Conservation (phyloP, 768 basidiomycete species). For the Trametes meyenii region DNA sequence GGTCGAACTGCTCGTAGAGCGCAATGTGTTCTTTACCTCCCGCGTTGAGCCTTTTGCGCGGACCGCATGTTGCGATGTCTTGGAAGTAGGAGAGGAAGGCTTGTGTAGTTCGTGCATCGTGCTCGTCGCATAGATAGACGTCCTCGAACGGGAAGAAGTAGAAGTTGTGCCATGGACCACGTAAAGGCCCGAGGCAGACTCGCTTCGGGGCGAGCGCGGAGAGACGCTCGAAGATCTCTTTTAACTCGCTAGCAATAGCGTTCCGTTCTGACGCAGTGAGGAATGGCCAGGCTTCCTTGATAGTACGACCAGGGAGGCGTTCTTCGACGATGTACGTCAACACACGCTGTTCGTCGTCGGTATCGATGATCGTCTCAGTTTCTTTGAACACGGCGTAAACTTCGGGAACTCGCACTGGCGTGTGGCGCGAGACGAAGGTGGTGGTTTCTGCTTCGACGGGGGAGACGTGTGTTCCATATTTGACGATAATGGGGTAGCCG, state of each 20-base stretch:
- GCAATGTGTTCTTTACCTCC: no score
- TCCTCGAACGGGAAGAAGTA: not conserved
- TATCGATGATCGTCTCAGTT: not conserved
- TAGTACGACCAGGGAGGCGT: not conserved
- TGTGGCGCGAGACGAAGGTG: not conserved
- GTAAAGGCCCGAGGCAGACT: not conserved
- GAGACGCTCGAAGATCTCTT: not conserved
- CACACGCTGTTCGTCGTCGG: not conserved
- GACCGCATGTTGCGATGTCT: not conserved
- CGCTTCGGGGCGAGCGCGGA: not conserved
- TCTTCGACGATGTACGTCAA: constrained; percentile 4
- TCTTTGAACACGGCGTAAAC: not conserved
- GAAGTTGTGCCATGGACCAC: not conserved
- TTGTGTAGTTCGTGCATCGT: not conserved
- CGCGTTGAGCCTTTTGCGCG: no score
- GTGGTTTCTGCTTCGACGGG: not conserved
- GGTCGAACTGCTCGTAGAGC: not conserved
- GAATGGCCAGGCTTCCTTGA: not conserved
- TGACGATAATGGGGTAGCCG: not conserved
- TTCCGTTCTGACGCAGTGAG: not conserved
- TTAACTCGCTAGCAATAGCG: not conserved
- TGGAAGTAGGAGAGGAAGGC: not conserved
- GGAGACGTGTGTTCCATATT: not conserved
- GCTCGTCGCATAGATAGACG: not conserved
- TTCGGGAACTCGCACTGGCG: not conserved